Evolutionary conservation across 1,284 basidiomycete species (phyloP).

Genomic region (Melanopsichium pennsylvanicum): DNA sequence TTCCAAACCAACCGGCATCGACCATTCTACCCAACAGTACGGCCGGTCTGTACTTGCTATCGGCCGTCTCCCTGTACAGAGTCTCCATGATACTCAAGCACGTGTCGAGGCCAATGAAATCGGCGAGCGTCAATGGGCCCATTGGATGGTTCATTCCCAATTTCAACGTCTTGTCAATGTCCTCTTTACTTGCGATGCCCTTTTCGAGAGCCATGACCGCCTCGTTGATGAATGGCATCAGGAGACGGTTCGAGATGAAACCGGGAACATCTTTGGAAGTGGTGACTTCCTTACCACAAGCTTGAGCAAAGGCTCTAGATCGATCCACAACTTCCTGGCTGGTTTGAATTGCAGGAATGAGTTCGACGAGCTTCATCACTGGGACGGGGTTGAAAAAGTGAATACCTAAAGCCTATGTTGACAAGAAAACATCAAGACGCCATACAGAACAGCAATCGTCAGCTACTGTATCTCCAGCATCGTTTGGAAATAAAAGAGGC

Average conservation of each 20-base stretch:
- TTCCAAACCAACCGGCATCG: slow-evolving; percentile 92
- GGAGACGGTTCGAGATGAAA: slow-evolving; percentile 69
- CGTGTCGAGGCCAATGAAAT: slow-evolving; percentile 86
- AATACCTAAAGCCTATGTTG: slow-evolving; percentile 69
- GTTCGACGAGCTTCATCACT: slow-evolving; percentile 84
- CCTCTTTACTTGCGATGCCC: slow-evolving; percentile 88
- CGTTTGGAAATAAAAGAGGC: too few relatives aligned
- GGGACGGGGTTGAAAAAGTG: slow-evolving; percentile 88
- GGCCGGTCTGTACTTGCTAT: slow-evolving; percentile 96
- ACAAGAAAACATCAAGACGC: too few relatives aligned
- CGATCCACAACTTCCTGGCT: slow-evolving; percentile 77
- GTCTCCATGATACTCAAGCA: slow-evolving; percentile 68
- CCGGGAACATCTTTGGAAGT: slow-evolving; percentile 81
- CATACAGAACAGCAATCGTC: too few relatives aligned
- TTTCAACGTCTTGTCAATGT: slow-evolving; percentile 92
- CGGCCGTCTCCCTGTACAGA: slow-evolving; percentile 76
- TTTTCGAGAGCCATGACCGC: slow-evolving; percentile 92
- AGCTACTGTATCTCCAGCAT: too few relatives aligned
- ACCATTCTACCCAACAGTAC: slow-evolving; percentile 92
- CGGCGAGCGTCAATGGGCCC: slow-evolving; percentile 71
- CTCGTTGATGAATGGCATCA: slow-evolving; percentile 92
- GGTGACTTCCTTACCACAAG: slow-evolving; percentile 78
- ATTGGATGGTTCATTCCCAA: slow-evolving; percentile 96
- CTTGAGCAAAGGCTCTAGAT: slow-evolving; percentile 82
- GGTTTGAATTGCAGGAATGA: slow-evolving; percentile 92